Base-by-base conservation (phyloP, 2,329 filamentous ascomycete genomes). In the Botrytis galanthina region DNA sequence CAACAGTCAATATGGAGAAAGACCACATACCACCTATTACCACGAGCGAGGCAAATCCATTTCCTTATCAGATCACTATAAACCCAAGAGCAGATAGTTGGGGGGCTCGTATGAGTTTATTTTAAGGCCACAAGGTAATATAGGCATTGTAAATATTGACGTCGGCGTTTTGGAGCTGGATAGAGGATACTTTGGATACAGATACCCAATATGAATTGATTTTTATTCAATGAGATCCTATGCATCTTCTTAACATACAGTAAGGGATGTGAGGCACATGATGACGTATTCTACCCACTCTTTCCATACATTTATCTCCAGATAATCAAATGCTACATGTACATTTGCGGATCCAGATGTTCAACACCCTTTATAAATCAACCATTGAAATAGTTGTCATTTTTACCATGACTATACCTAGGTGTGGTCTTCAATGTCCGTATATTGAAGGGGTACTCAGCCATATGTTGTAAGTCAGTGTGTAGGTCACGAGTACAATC, bases 1-100 rank as follows among this genome's bases (percentile, higher is more conserved):
- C 90, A 75, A 92, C 93, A 71, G 94, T 93, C 79, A 97, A 97
- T 83, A 86, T 89, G 70, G 92, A 98, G 83, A 97, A 97, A 82
- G 93, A 97, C 80, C 96, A 98, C 82, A 98, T 99, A 77, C 96
- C 96, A 1, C 96, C 95, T 69, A 98, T 98, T 79, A 98, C 94
- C 14, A 96, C 94, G 35, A 94, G 91, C 80, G 93, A 95, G 75
- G 86, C 92, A 66, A 98, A 98, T 82, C 95, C 96, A 0, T 99
- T 98, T 80, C 95, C 95, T 0, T 98, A 97, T 83, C 92, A 95
- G 82, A 97, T 98, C 80, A 88, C 92, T 75, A 90, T 98, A 74
- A 96, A 97, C 80, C 93, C 93, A 73, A 93, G 93, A 80, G 87
- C 91, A 74, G 91, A 92, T 75, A 88, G 91, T 70, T 95, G 94